Percentiles rank a stretch among this genome's conserved stretches.
Evolutionary conservation across 202 grass and related monocot genomes (phyloP).

Genomic region (Schoenoplectus triqueter): DNA sequence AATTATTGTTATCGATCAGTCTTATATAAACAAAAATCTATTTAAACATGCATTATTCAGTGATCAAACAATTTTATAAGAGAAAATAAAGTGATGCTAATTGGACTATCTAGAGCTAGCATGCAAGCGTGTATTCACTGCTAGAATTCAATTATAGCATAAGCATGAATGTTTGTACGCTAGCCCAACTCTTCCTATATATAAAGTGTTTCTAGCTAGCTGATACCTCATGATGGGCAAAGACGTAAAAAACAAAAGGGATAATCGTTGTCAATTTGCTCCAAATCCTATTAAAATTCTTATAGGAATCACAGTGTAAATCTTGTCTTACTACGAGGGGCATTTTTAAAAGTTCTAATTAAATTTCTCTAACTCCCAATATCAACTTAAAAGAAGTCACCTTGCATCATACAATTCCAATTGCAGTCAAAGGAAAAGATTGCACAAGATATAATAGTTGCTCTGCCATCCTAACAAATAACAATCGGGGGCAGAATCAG

Average conservation of each 20-base stretch:
- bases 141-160: no score
- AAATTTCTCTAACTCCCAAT: neutral
- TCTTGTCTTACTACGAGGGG: neutral
- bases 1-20: no score
- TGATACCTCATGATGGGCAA: constrained; percentile 18
- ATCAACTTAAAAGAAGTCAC: neutral
- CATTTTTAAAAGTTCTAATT: neutral
- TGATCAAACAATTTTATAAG: no score
- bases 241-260: neutral
- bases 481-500: no score
- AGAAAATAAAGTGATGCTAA: no score
- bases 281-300: neutral
- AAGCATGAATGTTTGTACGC: no score
- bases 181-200: neutral
- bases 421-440: neutral
- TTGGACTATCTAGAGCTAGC: no score
- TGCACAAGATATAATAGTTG: neutral
- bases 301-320: neutral
- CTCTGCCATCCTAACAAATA: neutral
- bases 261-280: neutral
- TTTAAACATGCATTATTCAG: no score
- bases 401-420: neutral
- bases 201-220: neutral
- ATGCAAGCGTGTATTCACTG: no score
- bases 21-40: no score